phyloP scores from a whole-genome alignment of 805 yeast species.

The Candida schatavii region DNA sequence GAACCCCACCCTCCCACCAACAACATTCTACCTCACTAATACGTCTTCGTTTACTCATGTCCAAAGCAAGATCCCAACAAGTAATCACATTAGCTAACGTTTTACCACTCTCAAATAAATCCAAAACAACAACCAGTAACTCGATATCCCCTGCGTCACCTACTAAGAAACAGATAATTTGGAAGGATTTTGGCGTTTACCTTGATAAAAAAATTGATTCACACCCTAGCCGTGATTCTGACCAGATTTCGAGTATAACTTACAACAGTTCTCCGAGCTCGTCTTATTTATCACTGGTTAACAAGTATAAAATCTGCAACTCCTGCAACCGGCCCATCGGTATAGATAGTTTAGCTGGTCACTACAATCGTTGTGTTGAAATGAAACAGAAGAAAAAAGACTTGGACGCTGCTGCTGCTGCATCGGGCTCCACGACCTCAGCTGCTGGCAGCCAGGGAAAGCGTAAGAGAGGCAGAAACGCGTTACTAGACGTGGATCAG shows the following conservation, averaged over 20 bases:
- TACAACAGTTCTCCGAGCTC: conserved; percentile 21
- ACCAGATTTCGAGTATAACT: conserved; percentile 13
- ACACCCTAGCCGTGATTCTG: conserved; percentile 22
- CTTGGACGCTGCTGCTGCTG: conserved; percentile 16
- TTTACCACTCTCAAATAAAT: conserved; percentile 4
- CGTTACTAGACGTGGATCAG: conserved; percentile 30
- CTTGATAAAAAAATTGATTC: conserved; percentile 37
- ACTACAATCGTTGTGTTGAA: conserved; percentile 34
- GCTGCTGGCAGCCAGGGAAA: conserved; percentile 12
- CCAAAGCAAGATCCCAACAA: conserved; percentile 21
- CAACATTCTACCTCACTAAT: neutral
- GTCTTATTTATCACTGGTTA: conserved; percentile 30
- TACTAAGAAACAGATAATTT: conserved; percentile 28
- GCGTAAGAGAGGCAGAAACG: conserved; percentile 27
- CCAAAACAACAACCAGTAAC: neutral
- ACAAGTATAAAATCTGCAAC: conserved; percentile 37
- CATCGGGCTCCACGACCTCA: conserved; percentile 9
- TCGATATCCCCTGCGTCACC: neutral
- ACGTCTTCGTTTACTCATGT: conserved; percentile 11
- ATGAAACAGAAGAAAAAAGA: conserved; percentile 33
- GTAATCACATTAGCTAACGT: conserved; percentile 25
- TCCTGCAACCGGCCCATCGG: conserved; percentile 42
- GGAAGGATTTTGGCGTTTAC: conserved; percentile 46
- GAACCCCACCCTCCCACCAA: neutral
- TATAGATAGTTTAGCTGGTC: conserved; percentile 27